Evolutionary conservation across 2,329 filamentous ascomycete species (phyloP), one percentile per base, ranked within the genome.

Genomic region (Cercospora sesami): DNA sequence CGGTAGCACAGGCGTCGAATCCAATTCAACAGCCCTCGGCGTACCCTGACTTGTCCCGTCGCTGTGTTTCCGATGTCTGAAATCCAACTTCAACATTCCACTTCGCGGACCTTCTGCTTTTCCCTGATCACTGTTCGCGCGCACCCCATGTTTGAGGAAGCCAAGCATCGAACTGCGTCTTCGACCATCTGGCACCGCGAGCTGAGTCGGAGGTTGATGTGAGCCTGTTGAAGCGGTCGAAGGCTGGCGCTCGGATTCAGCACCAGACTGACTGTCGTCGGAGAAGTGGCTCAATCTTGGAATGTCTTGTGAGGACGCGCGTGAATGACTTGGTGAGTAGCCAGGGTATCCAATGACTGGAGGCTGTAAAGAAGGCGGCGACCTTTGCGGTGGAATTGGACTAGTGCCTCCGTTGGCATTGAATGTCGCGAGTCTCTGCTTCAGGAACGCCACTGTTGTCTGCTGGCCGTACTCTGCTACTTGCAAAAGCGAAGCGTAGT

Each of bases 121-220:
- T 2, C 16, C 26, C 6, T 58, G 26, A 8, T 58, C 30, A 21
- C 26, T 58, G 26, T 31, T 33, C 23, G 14, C 4, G 1, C 53
- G 53, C 30, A 33, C 26, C 5, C 53, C 30, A 31, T 30, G 53
- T 18, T 58, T 58, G 14, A 60, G 23, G 9, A 65, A 60, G 53
- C 23, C 36, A 5, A 61, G 36, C n/a, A 61, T 36, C 26, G 59
- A 61, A 18, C 59, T 61, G n/a, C 59, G 59, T n/a, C 36, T 39
- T 42, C 59, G 33, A 42, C 21, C 36, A 28, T 45, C 31, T 18
- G 31, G 59, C 33, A 61, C 33, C 6, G 16, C n/a, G 23, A 26
- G 33, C 18, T 42, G 59, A 23, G 18, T 23, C 16, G 23, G 23
- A 42, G 33, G 33, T 14, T 39, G 59, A 28, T 45, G 33, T 5